Base-by-base conservation (phyloP, 805 yeast species). In the Sugiyamaella boreocaroliniensis region DNA sequence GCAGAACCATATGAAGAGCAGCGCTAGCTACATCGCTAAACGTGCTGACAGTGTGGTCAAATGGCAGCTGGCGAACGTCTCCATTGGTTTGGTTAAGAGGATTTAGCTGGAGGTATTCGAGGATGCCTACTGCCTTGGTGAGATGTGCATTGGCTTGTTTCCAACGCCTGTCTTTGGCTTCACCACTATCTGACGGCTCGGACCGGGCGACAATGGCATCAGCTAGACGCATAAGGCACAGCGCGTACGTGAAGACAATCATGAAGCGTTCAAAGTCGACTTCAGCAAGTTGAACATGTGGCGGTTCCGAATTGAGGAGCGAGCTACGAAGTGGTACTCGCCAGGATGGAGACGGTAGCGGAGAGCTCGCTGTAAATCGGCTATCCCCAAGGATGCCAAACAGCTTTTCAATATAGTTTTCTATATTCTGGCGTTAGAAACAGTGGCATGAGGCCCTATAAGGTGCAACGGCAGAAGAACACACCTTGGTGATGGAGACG, bases 71-170 rank as follows among this genome's bases (percentile, higher is more conserved):
- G 16, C 18, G 51, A 45, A 29, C 22, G 11, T 45, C 41, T 29
- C 32, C 29, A 11, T 19, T 8, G 10, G 41, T n/a, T 8, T 16
- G 26, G n/a, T 22, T 37, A 8, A 22, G 29, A 16, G 61, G 56
- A 32, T 58, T 53, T 11, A 55, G 48, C 4, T 55, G 43, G 10
- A 63, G 58, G 49, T 61, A 66, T 18, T 40, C 49, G 12, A 64
- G 50, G 2, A 61, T 56, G 2, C 63, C 49, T 18, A 57, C 59
- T 1, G 67, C 68, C 26, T 56, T 57, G 11, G 51, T 52, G 11
- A 67, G 49, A 47, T 63, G 58, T 5, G 64, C 60, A 5, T 64
- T 63, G 12, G 68, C 61, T 47, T 58, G 58, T 40, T 62, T 62
- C 58, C 59, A 62, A 40, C 51, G 29, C 29, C 47, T 48, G 40